A percentile compares a stretch with the other conserved stretches of the same genome.
Conservation (phyloP, 768 basidiomycete genomes). For the Tricholoma hemisulphureum region DNA sequence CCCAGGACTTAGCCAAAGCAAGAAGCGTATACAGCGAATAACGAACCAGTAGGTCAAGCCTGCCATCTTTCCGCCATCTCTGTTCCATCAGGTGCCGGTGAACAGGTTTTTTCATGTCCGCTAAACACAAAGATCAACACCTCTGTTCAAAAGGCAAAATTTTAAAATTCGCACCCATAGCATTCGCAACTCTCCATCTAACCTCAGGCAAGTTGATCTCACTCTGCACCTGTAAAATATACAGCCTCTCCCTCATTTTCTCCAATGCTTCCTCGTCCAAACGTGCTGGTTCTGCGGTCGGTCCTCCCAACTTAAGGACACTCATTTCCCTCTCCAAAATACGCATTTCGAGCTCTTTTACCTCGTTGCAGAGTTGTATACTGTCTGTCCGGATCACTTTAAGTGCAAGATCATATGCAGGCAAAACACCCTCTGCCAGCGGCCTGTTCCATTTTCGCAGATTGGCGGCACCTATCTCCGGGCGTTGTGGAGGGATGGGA, state of each 20-base stretch:
- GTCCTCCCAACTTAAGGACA: conserved; percentile 24
- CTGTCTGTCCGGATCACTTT: conserved; percentile 67
- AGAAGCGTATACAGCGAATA: background rate
- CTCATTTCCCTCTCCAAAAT: conserved; percentile 23
- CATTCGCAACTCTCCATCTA: conserved; percentile 75
- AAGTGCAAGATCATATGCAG: conserved; percentile 85
- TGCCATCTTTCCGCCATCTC: conserved; percentile 82
- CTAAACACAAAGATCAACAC: conserved; percentile 21
- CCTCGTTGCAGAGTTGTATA: conserved; percentile 42
- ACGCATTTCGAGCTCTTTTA: conserved; percentile 36
- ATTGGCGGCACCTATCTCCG: conserved; percentile 47
- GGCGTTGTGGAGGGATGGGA: conserved; percentile 36
- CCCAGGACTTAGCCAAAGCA: background rate
- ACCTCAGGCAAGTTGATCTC: conserved; percentile 82
- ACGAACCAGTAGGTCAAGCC: conserved; percentile 78
- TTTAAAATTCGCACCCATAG: conserved; percentile 67
- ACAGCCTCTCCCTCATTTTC: conserved; percentile 45
- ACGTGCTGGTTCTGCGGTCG: conserved; percentile 27
- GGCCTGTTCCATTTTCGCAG: conserved; percentile 68
- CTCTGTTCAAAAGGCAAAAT: conserved; percentile 15
- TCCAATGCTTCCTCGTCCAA: conserved; percentile 39
- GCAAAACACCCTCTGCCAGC: conserved; percentile 58
- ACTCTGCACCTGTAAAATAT: conserved; percentile 74
- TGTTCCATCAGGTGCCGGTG: conserved; percentile 83
- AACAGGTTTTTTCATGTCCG: conserved; percentile 63